Percentiles rank a stretch among this genome's conserved stretches.
phyloP scores from a whole-genome alignment of 2,329 filamentous ascomycete genomes.

The Podosphaera xanthii region DNA sequence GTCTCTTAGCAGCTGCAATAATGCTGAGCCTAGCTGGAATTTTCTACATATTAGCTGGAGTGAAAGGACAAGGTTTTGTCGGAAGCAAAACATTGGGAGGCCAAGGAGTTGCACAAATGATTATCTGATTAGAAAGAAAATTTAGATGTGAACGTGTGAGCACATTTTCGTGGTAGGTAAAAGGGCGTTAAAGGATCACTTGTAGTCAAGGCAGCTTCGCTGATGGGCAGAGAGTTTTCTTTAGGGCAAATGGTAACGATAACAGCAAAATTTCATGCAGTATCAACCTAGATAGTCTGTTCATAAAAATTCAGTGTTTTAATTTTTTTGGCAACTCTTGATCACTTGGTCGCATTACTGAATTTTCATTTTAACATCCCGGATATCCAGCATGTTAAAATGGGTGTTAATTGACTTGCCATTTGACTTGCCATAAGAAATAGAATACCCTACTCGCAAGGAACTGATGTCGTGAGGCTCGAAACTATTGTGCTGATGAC shows the following conservation, averaged over 20 bases:
- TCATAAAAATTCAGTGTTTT: neutral
- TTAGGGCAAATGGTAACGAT: neutral
- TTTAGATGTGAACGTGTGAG: neutral
- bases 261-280: neutral
- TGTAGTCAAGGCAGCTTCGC: neutral
- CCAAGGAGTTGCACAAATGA: slow-evolving; percentile 90
- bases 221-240: neutral
- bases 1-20: slow-evolving; percentile 68
- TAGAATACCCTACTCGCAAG: too few species aligned
- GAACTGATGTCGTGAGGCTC: too few species aligned
- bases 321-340: too few species aligned
- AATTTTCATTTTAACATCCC: too few species aligned
- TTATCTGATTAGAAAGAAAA: slow-evolving; percentile 38
- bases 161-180: neutral
- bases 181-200: neutral
- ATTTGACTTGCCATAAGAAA: too few species aligned
- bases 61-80: slow-evolving; percentile 70
- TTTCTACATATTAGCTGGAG: slow-evolving; percentile 59
- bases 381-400: too few species aligned
- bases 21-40: slow-evolving; percentile 52
- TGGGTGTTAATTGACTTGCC: too few species aligned
- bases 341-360: too few species aligned
- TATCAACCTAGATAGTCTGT: neutral
- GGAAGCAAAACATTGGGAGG: slow-evolving; percentile 93
- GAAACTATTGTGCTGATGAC: too few species aligned